Percentiles rank a stretch among this genome's conserved stretches.
Conservation (phyloP, 2,329 filamentous ascomycete genomes). For the Penicillium sp. region DNA sequence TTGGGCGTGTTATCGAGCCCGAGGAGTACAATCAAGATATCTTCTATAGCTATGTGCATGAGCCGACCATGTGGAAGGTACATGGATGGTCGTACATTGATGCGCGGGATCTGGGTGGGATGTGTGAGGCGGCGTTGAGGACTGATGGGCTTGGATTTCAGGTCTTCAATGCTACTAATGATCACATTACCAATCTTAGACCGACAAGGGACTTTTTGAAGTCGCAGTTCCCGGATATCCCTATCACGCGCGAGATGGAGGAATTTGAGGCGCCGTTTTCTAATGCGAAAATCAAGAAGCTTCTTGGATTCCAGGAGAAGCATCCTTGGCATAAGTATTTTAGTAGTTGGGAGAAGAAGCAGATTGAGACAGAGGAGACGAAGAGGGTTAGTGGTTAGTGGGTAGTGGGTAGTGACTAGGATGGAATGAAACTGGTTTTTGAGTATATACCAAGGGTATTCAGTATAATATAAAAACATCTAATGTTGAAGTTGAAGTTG, state of each 20-base stretch:
- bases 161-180: constrained; percentile 63
- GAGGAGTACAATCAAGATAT: constrained; percentile 55
- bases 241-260: constrained; percentile 55
- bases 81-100: constrained; percentile 66
- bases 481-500: no score
- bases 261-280: constrained; percentile 60
- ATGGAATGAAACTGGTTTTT: background rate
- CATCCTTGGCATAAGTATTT: constrained; percentile 38
- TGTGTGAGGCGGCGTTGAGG: constrained; percentile 56
- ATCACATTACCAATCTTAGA: constrained; percentile 53
- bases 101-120: constrained; percentile 59
- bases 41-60: constrained; percentile 52
- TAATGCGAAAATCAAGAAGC: constrained; percentile 58
- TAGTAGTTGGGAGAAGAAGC: constrained; percentile 17
- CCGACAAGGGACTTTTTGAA: constrained; percentile 54
- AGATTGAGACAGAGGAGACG: background rate
- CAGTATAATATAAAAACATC: background rate
- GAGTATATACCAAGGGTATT: background rate
- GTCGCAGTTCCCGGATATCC: constrained; percentile 48
- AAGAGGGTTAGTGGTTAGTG: background rate
- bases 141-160: constrained; percentile 57
- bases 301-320: constrained; percentile 59
- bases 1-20: constrained; percentile 62
- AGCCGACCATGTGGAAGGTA: constrained; percentile 53
- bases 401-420: background rate